Evolutionary conservation across 176 grass and related monocot genomes (phyloP), one percentile per base, ranked within the genome.

Genomic region (Otatea glauca): DNA sequence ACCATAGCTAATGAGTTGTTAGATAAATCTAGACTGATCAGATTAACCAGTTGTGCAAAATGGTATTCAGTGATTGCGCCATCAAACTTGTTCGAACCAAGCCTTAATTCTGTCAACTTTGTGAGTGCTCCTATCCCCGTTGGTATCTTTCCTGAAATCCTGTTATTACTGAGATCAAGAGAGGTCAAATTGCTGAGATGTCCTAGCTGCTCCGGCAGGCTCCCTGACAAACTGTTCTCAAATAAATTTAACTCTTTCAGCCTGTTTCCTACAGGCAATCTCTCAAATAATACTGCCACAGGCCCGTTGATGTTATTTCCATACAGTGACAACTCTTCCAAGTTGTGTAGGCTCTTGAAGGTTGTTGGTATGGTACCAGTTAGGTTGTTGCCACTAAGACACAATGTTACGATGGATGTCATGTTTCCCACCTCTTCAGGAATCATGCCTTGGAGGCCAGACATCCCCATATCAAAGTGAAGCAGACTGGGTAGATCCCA

Each of bases 111-210:
- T 37, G 0, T 37, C 5, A 93, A 65, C 1, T 63, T 80, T 0
- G 13, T 21, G 21, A 87, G 88, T 1, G 24, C 15, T 53, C 58
- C 2, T 58, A 93, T 79, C 16, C 47, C 12, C 4, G 18, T 13
- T 2, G 88, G 88, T 74, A 93, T 6, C 12, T 42, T 18, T 38
- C 88, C 91, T 16, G 49, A 38, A 24, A 90, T 54, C 20, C 11
- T 9, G 32, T 84, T 87, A 9, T 72, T 2, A 4, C 3, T 3
- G 16, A 92, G 51, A 17, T 7, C 0, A 63, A 93, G 64, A 25
- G 0, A 5, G 1, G 14, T 65, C 55, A 93, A 42, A 29, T 75
- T 81, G 4, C 37, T 54, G 7, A 87, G 45, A 0, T 59, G 54
- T 0, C 62, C 58, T 6, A 82, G 4, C 76, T 41, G 18, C 42